Evolutionary conservation across 164 flowering plant genomes (phyloP), one percentile per base, ranked within the genome.

Genomic region (Stephania yunnanensis): DNA sequence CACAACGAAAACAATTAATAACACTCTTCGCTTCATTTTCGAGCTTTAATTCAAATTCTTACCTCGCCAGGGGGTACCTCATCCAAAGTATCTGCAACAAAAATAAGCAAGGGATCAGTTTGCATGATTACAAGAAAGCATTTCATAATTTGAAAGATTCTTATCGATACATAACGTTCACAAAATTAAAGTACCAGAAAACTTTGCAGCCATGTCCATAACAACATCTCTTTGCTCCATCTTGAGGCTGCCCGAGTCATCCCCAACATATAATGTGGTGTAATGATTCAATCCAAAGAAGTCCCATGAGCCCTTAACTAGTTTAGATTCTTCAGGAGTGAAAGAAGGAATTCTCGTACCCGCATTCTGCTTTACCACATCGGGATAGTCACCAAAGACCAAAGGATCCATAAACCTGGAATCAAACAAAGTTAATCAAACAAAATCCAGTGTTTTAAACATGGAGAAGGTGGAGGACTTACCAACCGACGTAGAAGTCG

Each of bases 281-380:
- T 90, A 90, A 68, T 90, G 86, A 29, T 85, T 90, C 63, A 91
- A 1, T 36, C 95, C 93, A 29, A 90, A 63, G 55, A 88, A 88
- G 76, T 89, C 92, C 61, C 70, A 79, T 30, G 94, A 86, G 50
- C 89, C 87, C 79, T 84, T 87, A 2, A 90, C 70, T 73, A n/a
- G 80, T 70, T 79, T 29, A 1, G 90, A 81, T 78, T 87, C 86
- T 1, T 30, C 5, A 20, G 71, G 50, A 5, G 88, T 85, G 80
- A 90, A 87, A 53, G 68, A 42, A 17, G 92, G 92, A 65, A 89
- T 70, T 71, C 87, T 81, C 36, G 79, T 58, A 6, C 88, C 91
- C 0, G 78, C 88, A 46, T 66, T 82, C 72, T 81, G 81, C 84
- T 83, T 89, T 80, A 90, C 76, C 48, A 63, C 71, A 0, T 81